Conservation (phyloP, 345 rosid species). For the Citrus sp. region DNA sequence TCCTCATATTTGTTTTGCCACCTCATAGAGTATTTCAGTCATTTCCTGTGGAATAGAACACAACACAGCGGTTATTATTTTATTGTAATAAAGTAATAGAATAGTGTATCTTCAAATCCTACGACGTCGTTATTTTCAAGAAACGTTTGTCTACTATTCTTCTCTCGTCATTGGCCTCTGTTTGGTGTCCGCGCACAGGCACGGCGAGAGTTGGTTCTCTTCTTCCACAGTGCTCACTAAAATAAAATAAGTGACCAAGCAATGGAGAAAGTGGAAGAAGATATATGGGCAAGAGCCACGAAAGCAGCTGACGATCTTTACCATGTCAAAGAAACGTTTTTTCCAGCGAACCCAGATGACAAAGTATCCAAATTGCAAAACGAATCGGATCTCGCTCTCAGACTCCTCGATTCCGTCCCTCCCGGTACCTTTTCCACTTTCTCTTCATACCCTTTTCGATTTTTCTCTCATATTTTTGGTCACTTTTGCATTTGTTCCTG, state of each 20-base stretch:
- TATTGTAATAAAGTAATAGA: too few species aligned
- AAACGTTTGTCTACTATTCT: too few species aligned
- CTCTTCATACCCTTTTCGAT: neutral
- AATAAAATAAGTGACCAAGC: constrained; percentile 20
- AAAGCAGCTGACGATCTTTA: constrained; percentile 51
- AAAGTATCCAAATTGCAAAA: constrained; percentile 43
- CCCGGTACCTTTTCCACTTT: constrained; percentile 30
- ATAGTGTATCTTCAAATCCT: neutral
- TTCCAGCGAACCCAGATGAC: constrained; percentile 51
- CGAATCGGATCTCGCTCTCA: constrained; percentile 52
- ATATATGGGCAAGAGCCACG: constrained; percentile 33
- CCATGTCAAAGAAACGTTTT: constrained; percentile 51
- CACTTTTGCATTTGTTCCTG: neutral
- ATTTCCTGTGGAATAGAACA: too few species aligned
- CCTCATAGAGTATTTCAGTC: too few species aligned
- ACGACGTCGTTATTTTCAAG: neutral
- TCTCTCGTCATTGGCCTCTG: too few species aligned
- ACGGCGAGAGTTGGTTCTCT: neutral
- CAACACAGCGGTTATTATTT: too few species aligned
- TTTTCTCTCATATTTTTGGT: neutral
- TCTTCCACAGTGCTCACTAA: neutral
- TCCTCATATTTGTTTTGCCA: too few species aligned
- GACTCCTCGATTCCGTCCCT: constrained; percentile 61
- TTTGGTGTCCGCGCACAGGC: too few species aligned
- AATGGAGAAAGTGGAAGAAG: constrained; percentile 12